Evolutionary conservation across 2,329 filamentous ascomycete genomes (phyloP).

Genomic region (Fusarium bulbicola): DNA sequence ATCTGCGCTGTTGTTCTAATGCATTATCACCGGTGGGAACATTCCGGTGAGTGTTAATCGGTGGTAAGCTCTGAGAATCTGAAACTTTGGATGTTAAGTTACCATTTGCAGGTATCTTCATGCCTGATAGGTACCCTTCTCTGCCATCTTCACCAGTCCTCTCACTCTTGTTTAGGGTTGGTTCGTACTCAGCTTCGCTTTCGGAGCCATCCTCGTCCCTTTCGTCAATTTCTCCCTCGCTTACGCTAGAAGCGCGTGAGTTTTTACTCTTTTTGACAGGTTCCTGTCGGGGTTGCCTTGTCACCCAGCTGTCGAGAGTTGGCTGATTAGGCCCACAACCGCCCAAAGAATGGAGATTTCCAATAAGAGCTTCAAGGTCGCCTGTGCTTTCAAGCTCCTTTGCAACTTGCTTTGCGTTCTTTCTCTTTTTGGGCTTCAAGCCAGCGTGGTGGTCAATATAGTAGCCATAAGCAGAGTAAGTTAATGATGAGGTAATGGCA

Average conservation of each 20-base stretch:
- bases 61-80: conserved; percentile 5
- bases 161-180: conserved; percentile 25
- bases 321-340: background rate
- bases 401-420: conserved; percentile 44
- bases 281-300: conserved; percentile 5
- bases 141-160: conserved; percentile 2
- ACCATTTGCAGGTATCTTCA: conserved; percentile 16
- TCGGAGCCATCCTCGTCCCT: conserved; percentile 31
- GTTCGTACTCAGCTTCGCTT: conserved; percentile 43
- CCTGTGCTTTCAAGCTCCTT: conserved; percentile 41
- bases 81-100: background rate
- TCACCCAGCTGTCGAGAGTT: conserved; percentile 11
- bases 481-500: conserved; percentile 38
- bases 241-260: conserved; percentile 33
- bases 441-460: conserved; percentile 46
- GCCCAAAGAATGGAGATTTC: conserved; percentile 21
- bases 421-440: conserved; percentile 47
- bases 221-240: conserved; percentile 26
- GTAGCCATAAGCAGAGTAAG: conserved; percentile 41
- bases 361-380: conserved; percentile 35
- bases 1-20: conserved; percentile 53
- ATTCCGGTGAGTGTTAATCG: conserved; percentile 28
- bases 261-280: conserved; percentile 19
- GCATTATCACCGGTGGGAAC: conserved; percentile 47
- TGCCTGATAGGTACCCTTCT: background rate